Percentiles rank a stretch among this genome's conserved stretches.
Conservation (phyloP, 495 filamentous ascomycete genomes). For the Neurospora sp. region DNA sequence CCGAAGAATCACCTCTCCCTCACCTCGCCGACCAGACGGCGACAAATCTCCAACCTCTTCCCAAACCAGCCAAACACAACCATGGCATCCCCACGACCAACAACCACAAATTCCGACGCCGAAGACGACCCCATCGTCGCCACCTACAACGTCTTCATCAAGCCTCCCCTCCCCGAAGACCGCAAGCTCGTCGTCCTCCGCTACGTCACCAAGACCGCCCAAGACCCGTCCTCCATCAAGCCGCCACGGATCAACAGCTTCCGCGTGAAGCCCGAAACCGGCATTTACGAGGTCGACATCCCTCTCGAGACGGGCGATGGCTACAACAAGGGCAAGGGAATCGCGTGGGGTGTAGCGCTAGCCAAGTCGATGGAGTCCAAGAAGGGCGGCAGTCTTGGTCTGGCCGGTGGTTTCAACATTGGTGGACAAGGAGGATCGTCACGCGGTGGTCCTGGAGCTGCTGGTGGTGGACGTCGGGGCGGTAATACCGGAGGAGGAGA, state of each 20-base stretch:
- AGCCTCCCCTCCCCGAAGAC: slow-evolving; percentile 28
- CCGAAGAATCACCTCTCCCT: not conserved
- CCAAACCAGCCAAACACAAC: not conserved
- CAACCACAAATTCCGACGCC: slow-evolving; percentile 1
- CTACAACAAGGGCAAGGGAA: slow-evolving; percentile 38
- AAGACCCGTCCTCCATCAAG: slow-evolving; percentile 18
- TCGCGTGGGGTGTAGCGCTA: slow-evolving; percentile 33
- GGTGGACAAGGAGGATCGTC: slow-evolving; percentile 13
- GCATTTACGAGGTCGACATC: slow-evolving; percentile 40
- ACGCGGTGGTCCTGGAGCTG: not conserved
- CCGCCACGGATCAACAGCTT: slow-evolving; percentile 24
- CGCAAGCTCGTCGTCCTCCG: slow-evolving; percentile 36
- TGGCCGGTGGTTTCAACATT: slow-evolving; percentile 38
- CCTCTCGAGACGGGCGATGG: slow-evolving; percentile 27
- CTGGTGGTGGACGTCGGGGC: slow-evolving; percentile 6
- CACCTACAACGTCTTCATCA: slow-evolving; percentile 39
- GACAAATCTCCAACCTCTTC: not conserved
- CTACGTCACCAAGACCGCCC: slow-evolving; percentile 29
- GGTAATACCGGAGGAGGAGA: slow-evolving; percentile 4
- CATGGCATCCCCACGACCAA: not conserved
- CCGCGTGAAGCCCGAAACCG: slow-evolving; percentile 33
- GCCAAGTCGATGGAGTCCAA: slow-evolving; percentile 31
- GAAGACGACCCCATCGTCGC: slow-evolving; percentile 37
- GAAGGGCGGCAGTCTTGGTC: slow-evolving; percentile 35
- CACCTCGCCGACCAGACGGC: not conserved